Conservation (phyloP, 768 basidiomycete genomes). For the Piloderma croceum region DNA sequence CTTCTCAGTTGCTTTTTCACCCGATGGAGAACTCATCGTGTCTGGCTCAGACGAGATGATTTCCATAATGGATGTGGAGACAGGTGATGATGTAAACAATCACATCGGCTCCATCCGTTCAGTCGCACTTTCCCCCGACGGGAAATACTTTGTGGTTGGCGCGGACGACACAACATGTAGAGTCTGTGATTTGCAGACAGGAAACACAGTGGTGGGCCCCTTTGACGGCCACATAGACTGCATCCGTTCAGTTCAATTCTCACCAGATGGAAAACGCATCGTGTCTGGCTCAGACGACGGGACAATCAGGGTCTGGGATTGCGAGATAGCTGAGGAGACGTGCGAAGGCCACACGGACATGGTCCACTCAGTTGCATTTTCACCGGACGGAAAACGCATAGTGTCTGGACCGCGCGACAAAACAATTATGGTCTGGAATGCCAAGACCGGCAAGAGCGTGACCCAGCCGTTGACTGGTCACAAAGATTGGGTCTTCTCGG, state of each 20-base stretch:
- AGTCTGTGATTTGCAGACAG: constrained; percentile 16
- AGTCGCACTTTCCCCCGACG: constrained; percentile 5
- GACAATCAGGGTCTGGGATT: constrained; percentile 21
- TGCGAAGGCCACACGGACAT: constrained; percentile 14
- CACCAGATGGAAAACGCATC: too few species aligned
- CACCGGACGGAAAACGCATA: constrained; percentile 21
- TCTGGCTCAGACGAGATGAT: constrained; percentile 20
- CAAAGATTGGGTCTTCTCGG: not conserved
- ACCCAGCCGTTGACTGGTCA: not conserved
- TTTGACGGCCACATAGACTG: constrained; percentile 5
- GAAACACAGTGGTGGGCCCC: too few species aligned
- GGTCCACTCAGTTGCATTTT: constrained; percentile 20
- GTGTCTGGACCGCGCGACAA: constrained; percentile 23
- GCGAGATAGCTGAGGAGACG: constrained; percentile 1
- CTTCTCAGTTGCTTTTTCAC: constrained; percentile 4
- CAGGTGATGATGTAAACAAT: not conserved
- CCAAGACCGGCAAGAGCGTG: not conserved
- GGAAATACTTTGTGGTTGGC: constrained; percentile 18
- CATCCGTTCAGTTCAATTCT: constrained; percentile 17
- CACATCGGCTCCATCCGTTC: not conserved
- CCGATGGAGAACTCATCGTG: constrained; percentile 20
- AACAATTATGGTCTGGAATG: constrained; percentile 13
- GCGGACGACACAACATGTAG: constrained; percentile 23
- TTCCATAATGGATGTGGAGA: constrained; percentile 8
- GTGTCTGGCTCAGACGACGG: too few species aligned